Evolutionary conservation across 2,329 filamentous ascomycete species (phyloP).

Genomic region (Aspergillus bombycis): DNA sequence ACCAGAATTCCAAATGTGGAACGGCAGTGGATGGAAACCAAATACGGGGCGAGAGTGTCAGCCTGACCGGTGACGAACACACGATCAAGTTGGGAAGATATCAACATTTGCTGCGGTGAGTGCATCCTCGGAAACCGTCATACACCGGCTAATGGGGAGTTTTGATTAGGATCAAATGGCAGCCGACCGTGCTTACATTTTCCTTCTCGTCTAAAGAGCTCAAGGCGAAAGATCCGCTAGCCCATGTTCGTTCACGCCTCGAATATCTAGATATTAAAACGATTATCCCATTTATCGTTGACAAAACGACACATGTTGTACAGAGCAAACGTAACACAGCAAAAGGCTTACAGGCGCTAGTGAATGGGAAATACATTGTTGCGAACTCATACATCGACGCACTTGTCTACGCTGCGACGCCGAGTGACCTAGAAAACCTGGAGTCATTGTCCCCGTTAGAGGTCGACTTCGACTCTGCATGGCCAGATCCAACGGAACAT

Average conservation of each 20-base stretch:
- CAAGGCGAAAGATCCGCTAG: constrained; percentile 65
- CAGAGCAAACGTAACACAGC: constrained; percentile 88
- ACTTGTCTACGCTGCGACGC: constrained; percentile 63
- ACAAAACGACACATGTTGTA: constrained; percentile 82
- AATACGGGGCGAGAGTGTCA: constrained; percentile 64
- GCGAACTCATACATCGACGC: constrained; percentile 73
- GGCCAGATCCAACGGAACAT: constrained; percentile 74
- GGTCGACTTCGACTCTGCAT: constrained; percentile 74
- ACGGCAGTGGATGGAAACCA: constrained; percentile 75
- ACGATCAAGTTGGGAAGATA: constrained; percentile 74
- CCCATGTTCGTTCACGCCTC: constrained; percentile 65
- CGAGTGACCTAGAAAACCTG: constrained; percentile 54
- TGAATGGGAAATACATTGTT: constrained; percentile 80
- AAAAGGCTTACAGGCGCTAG: constrained; percentile 81
- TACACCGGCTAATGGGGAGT: constrained; percentile 9
- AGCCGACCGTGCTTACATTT: constrained; percentile 78
- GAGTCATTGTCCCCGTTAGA: constrained; percentile 66
- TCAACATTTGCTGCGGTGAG: constrained; percentile 54
- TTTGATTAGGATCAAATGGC: constrained; percentile 70
- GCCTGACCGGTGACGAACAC: constrained; percentile 62
- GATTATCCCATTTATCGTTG: constrained; percentile 69
- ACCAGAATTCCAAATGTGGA: constrained; percentile 82
- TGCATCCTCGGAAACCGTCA: not conserved
- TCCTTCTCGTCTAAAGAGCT: constrained; percentile 73
- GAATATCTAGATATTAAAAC: constrained; percentile 91